Base-by-base conservation (phyloP, 1,284 basidiomycete species). In the Puccinia horiana region DNA sequence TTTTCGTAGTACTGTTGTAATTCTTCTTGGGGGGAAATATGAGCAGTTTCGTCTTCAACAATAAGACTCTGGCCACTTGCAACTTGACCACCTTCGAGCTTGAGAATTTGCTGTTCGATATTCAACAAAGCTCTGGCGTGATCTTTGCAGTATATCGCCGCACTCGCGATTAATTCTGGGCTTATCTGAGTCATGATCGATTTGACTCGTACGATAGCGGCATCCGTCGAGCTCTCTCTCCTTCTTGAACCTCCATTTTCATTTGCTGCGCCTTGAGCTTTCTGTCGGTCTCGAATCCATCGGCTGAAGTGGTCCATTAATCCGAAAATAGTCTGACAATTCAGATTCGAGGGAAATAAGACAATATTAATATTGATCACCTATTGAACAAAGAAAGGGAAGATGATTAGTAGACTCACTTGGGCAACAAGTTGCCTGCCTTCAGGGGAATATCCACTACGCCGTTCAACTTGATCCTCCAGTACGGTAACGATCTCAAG, bases 61-160 rank as follows among this genome's bases (percentile, higher is more conserved):
- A 76, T 84, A 75, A 83, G 78, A 73, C 84, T 83, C 82, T 85
- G 83, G 32, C 82, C 84, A 44, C 82, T 84, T 52, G 84, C 83
- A 44, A 75, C 75, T 47, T 84, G 69, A 54, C 47, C 83, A 12
- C 73, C 73, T 40, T 85, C 83, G 56, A 87, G 84, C 0, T 88
- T 87, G 29, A 91, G 85, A 42, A 96, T 90, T 72, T 93, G 92
- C 78, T 92, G 91, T 86, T 99, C 97, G 84, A 96, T 97, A 86
- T 93, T 96, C 91, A 98, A 94, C 56, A 99, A 89, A 0, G 97
- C 92, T 52, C 97, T 91, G 0, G 97, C 96, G 85, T 94, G 98
- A 0, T 96, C 93, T 86, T 93, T 95, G 88, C 95, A 97, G 85
- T 95, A 91, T 82, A 99, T 90, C 0, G 97, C 95, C 0, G 97